These are phyloP conservation scores for Chlorella sp. DNA, from an alignment of 139 green algal species.

Conservation along the genomic window DNA sequence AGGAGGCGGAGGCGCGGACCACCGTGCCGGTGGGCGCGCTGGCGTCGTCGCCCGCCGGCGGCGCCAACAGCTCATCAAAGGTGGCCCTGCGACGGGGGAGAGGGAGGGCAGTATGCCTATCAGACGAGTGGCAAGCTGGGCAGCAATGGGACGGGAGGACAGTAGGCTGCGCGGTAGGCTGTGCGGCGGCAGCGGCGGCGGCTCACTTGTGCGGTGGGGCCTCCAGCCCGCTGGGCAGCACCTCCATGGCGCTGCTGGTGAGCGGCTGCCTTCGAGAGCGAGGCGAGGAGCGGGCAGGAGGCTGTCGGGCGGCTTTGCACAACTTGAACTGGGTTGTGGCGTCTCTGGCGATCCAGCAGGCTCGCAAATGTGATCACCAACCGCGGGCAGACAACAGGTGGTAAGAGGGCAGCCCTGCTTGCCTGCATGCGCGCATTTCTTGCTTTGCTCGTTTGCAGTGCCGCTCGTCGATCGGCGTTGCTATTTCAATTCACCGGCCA, in stretches of 20 bases:
- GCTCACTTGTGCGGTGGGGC: constrained; percentile 17
- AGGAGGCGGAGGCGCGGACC: not conserved
- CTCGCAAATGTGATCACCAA: no score
- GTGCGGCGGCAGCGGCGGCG: not conserved
- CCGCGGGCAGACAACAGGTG: no score
- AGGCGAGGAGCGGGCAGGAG: not conserved
- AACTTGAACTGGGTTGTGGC: no score
- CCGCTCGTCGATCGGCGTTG: no score
- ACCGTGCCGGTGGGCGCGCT: not conserved
- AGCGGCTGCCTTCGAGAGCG: not conserved
- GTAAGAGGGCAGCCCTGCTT: no score
- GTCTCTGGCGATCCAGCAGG: no score
- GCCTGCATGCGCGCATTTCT: no score
- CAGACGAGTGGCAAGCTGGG: not conserved
- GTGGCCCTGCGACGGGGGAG: not conserved
- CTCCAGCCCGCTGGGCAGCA: constrained; percentile 2
- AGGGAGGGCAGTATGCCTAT: not conserved
- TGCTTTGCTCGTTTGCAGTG: no score
- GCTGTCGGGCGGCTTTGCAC: not conserved
- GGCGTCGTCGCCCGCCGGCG: not conserved
- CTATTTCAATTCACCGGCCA: no score
- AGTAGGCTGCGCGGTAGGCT: not conserved
- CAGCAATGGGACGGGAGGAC: not conserved
- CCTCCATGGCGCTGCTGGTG: not conserved
- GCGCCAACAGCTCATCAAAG: constrained; percentile 42